These are phyloP conservation scores for Platanthera zijinensis DNA, from an alignment of 106 monocot genomes.

Conservation along the genomic window DNA sequence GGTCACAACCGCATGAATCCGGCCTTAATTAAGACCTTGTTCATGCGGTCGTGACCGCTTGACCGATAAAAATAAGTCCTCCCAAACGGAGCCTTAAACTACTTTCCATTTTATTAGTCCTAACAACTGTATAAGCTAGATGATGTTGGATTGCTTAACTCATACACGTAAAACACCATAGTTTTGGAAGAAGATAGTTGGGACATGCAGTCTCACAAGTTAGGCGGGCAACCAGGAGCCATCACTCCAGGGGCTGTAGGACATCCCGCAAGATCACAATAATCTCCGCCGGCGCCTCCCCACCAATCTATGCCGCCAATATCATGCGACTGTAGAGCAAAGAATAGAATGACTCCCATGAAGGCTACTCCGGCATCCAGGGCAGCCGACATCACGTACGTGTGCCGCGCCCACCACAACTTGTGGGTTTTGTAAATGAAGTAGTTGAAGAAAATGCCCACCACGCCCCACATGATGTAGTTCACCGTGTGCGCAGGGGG, in stretches of 20 bases:
- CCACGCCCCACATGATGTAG: conserved; percentile 54
- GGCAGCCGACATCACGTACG: conserved; percentile 65
- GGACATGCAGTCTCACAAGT: too few relatives aligned
- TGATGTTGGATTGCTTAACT: too few relatives aligned
- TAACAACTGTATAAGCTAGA: too few relatives aligned
- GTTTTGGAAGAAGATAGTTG: too few relatives aligned
- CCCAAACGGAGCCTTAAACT: too few relatives aligned
- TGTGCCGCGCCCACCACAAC: conserved; percentile 76
- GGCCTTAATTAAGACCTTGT: too few relatives aligned
- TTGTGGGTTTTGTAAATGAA: conserved; percentile 41
- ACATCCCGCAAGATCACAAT: conserved; percentile 52
- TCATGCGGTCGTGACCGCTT: too few relatives aligned
- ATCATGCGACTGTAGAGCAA: conserved; percentile 35
- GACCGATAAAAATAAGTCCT: too few relatives aligned
- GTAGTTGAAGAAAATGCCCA: conserved; percentile 57
- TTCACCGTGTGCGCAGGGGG: conserved; percentile 59
- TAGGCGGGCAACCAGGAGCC: conserved; percentile 33
- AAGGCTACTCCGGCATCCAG: conserved; percentile 77
- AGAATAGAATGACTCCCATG: conserved; percentile 68
- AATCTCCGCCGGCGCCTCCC: conserved; percentile 26
- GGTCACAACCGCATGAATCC: too few relatives aligned
- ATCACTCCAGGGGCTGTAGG: conserved; percentile 43
- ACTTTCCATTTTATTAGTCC: too few relatives aligned
- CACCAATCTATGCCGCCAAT: conserved; percentile 37
- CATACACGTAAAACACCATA: too few relatives aligned